Percentiles rank a stretch among this genome's conserved stretches.
These are phyloP conservation scores for Fusarium setosum DNA, from an alignment of 2,329 filamentous ascomycete species.

Conservation along the genomic window DNA sequence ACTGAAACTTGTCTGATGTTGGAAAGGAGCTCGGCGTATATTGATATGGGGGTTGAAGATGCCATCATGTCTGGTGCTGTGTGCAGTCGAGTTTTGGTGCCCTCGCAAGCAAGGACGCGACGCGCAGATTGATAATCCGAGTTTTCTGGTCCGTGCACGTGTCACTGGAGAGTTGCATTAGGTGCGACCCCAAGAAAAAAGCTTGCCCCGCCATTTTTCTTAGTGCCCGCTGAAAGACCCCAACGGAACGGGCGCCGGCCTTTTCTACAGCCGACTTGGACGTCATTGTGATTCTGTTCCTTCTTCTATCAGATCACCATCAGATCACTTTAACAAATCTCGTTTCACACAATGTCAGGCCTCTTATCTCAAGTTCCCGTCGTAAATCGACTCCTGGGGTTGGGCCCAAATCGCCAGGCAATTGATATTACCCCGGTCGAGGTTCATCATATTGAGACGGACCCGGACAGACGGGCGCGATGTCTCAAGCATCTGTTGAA, in stretches of 20 bases:
- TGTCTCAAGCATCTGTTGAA: slow-evolving; percentile 91
- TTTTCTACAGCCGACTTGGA: slow-evolving; percentile 26
- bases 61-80: slow-evolving; percentile 23
- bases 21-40: slow-evolving; percentile 74
- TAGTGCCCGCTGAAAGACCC: slow-evolving; percentile 39
- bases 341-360: slow-evolving; percentile 44
- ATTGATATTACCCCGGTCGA: slow-evolving; percentile 75
- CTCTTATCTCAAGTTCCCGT: slow-evolving; percentile 49
- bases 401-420: slow-evolving; percentile 43
- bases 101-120: slow-evolving; percentile 8
- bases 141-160: slow-evolving; percentile 35
- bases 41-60: slow-evolving; percentile 41
- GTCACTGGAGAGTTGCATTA: slow-evolving; percentile 8
- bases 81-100: neutral
- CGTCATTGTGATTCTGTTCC: slow-evolving; percentile 36
- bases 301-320: slow-evolving; percentile 19
- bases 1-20: slow-evolving; percentile 75
- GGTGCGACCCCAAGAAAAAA: slow-evolving; percentile 34
- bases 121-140: slow-evolving; percentile 20
- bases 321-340: slow-evolving; percentile 2
- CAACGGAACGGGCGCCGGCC: slow-evolving; percentile 35
- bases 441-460: slow-evolving; percentile 83
- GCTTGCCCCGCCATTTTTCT: slow-evolving; percentile 40
- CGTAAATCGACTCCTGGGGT: slow-evolving; percentile 43
- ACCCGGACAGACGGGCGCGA: slow-evolving; percentile 80